Evolutionary conservation across 2,329 filamentous ascomycete genomes (phyloP).

Genomic region (Ascochyta clinopodiicola): DNA sequence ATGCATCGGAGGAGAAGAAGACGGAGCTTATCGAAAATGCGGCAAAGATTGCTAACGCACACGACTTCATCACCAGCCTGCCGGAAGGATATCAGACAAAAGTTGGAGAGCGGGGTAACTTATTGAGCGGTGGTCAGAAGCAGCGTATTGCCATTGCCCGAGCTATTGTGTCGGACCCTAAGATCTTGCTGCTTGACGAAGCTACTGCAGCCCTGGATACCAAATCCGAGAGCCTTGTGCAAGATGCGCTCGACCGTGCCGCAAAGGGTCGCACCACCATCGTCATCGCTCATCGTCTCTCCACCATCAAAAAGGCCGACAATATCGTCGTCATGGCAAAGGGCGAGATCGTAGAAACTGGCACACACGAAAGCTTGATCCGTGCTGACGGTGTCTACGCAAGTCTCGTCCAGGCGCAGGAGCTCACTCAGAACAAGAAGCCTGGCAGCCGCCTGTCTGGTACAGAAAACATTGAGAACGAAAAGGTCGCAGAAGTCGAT

Average conservation of each 20-base stretch:
- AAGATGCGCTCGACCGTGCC: slow-evolving; percentile 87
- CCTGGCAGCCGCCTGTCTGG: slow-evolving; percentile 29
- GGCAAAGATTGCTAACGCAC: slow-evolving; percentile 89
- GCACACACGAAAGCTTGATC: slow-evolving; percentile 81
- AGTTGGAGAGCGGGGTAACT: slow-evolving; percentile 92
- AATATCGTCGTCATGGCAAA: slow-evolving; percentile 93
- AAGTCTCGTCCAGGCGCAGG: slow-evolving; percentile 86
- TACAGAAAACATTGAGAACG: slow-evolving; percentile 18
- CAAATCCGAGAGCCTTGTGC: slow-evolving; percentile 91
- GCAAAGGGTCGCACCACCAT: slow-evolving; percentile 90
- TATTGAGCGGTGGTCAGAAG: slow-evolving; percentile 94
- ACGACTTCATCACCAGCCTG: slow-evolving; percentile 83
- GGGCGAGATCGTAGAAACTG: slow-evolving; percentile 90
- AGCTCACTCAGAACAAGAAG: slow-evolving; percentile 48
- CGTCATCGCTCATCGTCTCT: slow-evolving; percentile 92
- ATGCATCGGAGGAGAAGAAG: slow-evolving; percentile 69
- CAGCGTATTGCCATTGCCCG: slow-evolving; percentile 95
- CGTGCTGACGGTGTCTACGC: slow-evolving; percentile 75
- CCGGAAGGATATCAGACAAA: slow-evolving; percentile 92
- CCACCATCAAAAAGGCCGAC: slow-evolving; percentile 91
- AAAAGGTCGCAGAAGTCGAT: slow-evolving; percentile 29
- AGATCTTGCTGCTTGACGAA: slow-evolving; percentile 91
- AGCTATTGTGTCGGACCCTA: slow-evolving; percentile 88
- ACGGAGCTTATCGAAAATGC: slow-evolving; percentile 77
- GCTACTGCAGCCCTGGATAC: slow-evolving; percentile 94